Conservation (phyloP, 805 yeast species). For the Candida lessepsii region DNA sequence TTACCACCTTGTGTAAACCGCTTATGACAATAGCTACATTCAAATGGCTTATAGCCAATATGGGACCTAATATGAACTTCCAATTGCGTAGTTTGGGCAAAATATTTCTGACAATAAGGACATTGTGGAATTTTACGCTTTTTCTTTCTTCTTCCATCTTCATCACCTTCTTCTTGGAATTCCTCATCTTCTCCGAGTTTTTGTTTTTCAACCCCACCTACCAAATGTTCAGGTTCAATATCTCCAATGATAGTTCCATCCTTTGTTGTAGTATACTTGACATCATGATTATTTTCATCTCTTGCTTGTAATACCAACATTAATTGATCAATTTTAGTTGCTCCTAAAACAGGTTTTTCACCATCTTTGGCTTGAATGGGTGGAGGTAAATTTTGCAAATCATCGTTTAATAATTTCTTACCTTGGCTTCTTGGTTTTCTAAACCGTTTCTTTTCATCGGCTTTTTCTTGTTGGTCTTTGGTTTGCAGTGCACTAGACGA, state of each 20-base stretch:
- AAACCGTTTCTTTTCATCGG: constrained; percentile 1
- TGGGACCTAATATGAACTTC: constrained; percentile 89
- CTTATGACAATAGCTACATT: constrained; percentile 75
- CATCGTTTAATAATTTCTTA: constrained; percentile 13
- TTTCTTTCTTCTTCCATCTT: constrained; percentile 20
- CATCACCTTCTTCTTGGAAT: constrained; percentile 21
- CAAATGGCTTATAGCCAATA: constrained; percentile 82
- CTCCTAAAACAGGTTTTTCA: constrained; percentile 72
- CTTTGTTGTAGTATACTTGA: constrained; percentile 50
- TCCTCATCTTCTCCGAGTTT: constrained; percentile 16
- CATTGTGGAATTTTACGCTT: constrained; percentile 62
- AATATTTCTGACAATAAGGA: constrained; percentile 73
- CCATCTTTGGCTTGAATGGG: constrained; percentile 42
- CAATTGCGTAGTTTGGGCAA: constrained; percentile 86
- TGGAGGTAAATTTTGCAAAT: constrained; percentile 11
- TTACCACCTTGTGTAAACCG: constrained; percentile 90
- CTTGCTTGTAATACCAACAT: constrained; percentile 91
- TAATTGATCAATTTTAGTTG: constrained; percentile 85
- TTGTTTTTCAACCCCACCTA: constrained; percentile 79
- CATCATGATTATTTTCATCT: constrained; percentile 66
- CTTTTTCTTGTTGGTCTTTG: neutral
- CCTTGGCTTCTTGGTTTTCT: constrained; percentile 1
- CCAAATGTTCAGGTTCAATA: constrained; percentile 48
- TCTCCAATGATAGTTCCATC: constrained; percentile 67
- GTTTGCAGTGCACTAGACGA: neutral